phyloP scores from a whole-genome alignment of 75 land plant genomes.

The Picea sitchensis region DNA sequence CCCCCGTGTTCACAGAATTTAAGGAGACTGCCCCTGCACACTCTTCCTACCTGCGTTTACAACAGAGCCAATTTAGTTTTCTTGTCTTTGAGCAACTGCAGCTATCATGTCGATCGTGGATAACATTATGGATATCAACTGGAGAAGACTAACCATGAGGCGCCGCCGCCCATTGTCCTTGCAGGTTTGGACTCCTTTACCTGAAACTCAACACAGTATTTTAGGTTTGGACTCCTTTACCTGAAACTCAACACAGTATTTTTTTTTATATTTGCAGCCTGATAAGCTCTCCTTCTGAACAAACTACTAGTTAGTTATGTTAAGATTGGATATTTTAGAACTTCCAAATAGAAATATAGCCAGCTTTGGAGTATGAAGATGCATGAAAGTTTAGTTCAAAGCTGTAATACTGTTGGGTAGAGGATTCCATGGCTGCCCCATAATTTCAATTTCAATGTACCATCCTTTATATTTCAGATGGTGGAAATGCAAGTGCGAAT shows the following conservation, averaged over 20 bases:
- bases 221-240: not conserved
- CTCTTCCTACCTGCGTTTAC: no score
- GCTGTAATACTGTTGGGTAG: no score
- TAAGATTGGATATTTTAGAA: no score
- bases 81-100: not conserved
- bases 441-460: not conserved
- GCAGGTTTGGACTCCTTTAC: not conserved
- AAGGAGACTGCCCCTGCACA: no score
- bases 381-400: no score
- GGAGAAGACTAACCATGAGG: slow-evolving; percentile 2
- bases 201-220: not conserved
- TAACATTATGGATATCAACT: not conserved
- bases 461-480: slow-evolving; percentile 24
- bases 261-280: not conserved
- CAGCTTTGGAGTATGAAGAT: no score
- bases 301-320: no score
- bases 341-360: not conserved
- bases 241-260: not conserved
- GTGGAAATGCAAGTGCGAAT: slow-evolving; percentile 68
- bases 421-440: no score
- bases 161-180: not conserved
- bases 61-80: no score
- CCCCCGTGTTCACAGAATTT: no score
- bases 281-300: no score
- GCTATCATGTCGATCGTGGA: not conserved